Percentiles rank a stretch among this genome's conserved stretches.
Evolutionary conservation across 1,284 basidiomycete species (phyloP).

Genomic region (Melampsora americana): DNA sequence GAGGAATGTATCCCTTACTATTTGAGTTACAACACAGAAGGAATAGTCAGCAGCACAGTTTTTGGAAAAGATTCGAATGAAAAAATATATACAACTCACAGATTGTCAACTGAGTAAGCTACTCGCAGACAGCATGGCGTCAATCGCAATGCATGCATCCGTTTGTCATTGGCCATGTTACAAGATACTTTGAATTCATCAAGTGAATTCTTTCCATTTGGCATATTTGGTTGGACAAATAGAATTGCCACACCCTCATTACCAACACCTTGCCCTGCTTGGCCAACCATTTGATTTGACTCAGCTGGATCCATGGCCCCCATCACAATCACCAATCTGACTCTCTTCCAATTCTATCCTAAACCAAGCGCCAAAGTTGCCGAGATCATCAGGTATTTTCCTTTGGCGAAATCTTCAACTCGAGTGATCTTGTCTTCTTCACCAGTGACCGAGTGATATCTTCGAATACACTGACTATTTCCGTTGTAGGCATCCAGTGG

Average conservation of each 20-base stretch:
- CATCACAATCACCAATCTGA: neutral
- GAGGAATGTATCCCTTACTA: no score
- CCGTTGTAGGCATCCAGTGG: neutral
- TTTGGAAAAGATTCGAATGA: no score
- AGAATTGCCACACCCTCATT: slow-evolving; percentile 9
- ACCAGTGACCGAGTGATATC: slow-evolving; percentile 18
- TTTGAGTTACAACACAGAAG: no score
- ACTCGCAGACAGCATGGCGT: slow-evolving; percentile 7
- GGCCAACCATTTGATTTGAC: slow-evolving; percentile 9
- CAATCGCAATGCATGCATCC: slow-evolving; percentile 14
- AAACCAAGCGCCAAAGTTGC: slow-evolving; percentile 4
- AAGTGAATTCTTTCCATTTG: slow-evolving; percentile 14
- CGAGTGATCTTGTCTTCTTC: neutral
- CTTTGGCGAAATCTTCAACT: neutral
- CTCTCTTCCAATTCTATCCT: slow-evolving; percentile 12
- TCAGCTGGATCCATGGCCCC: no score
- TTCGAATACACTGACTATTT: neutral
- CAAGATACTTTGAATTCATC: neutral
- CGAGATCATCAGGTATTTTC: slow-evolving; percentile 1
- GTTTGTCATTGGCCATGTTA: neutral
- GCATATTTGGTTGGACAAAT: neutral
- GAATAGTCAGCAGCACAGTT: no score
- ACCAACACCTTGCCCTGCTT: neutral
- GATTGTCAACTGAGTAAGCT: no score
- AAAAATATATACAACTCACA: no score